Evolutionary conservation across 2,329 filamentous ascomycete species (phyloP).

Genomic region (Paraphoma sp.): DNA sequence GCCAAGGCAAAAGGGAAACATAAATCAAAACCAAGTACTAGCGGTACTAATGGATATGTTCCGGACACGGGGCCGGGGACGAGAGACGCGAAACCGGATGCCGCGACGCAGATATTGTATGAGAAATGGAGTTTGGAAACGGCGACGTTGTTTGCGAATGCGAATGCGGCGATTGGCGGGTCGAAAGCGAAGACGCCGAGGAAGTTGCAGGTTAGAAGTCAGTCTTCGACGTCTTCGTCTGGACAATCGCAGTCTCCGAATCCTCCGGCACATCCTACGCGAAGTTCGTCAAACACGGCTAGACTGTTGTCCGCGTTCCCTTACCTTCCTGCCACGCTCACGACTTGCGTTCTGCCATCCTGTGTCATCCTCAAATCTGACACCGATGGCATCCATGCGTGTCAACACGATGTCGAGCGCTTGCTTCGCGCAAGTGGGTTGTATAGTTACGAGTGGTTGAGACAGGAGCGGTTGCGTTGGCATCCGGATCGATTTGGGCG

Average conservation of each 20-base stretch:
- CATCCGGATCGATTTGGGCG: conserved; percentile 47
- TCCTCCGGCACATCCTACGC: conserved; percentile 28
- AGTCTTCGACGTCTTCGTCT: conserved; percentile 22
- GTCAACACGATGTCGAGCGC: conserved; percentile 43
- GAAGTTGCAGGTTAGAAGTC: conserved; percentile 40
- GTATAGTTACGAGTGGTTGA: conserved; percentile 45
- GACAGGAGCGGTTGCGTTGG: conserved; percentile 44
- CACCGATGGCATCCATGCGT: conserved; percentile 34
- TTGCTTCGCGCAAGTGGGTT: conserved; percentile 38
- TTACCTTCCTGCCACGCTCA: conserved; percentile 30
- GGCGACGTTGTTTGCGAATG: conserved; percentile 33
- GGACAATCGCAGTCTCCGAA: not conserved
- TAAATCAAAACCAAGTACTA: conserved; percentile 22
- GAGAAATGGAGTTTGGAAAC: conserved; percentile 39
- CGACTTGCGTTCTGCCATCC: conserved; percentile 27
- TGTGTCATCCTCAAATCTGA: conserved; percentile 35
- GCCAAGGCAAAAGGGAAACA: conserved; percentile 17
- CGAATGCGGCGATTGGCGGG: conserved; percentile 28
- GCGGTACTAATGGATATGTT: conserved; percentile 5
- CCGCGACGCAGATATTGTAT: conserved; percentile 33
- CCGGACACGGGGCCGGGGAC: not conserved
- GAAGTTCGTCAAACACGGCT: conserved; percentile 32
- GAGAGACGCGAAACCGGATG: conserved; percentile 17
- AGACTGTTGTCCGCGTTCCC: conserved; percentile 37
- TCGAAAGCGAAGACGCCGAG: conserved; percentile 20